Percentiles rank a stretch among this genome's conserved stretches.
Conservation (phyloP, 2,329 filamentous ascomycete species). For the Xylariales sp. region DNA sequence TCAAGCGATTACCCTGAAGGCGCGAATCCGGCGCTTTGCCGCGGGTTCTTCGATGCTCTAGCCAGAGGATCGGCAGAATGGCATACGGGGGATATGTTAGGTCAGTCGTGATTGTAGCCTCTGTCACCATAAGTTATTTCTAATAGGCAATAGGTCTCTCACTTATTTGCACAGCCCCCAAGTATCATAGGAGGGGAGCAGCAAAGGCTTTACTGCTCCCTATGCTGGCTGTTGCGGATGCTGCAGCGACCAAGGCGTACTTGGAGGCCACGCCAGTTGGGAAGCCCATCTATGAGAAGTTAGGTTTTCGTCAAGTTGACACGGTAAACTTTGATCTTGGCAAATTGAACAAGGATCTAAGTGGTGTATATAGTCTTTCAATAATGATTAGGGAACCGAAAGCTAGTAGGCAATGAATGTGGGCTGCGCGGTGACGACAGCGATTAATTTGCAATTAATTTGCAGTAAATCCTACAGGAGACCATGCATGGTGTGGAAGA, state of each 20-base stretch:
- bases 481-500: too few species aligned
- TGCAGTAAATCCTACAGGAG: too few species aligned
- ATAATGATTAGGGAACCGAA: slow-evolving; percentile 27
- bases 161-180: slow-evolving; percentile 29
- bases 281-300: slow-evolving; percentile 31
- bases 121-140: too few species aligned
- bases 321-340: slow-evolving; percentile 21
- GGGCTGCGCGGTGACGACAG: too few species aligned
- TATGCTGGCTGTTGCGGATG: slow-evolving; percentile 31
- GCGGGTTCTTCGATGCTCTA: slow-evolving; percentile 26
- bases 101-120: slow-evolving; percentile 24
- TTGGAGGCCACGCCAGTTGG: slow-evolving; percentile 34
- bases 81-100: slow-evolving; percentile 27
- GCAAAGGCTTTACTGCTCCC: slow-evolving; percentile 29
- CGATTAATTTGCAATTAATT: too few species aligned
- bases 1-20: too few species aligned
- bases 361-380: slow-evolving; percentile 15
- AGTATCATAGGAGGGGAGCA: slow-evolving; percentile 30
- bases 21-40: slow-evolving; percentile 22
- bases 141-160: slow-evolving; percentile 29
- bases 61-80: slow-evolving; percentile 23
- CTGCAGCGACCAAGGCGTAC: slow-evolving; percentile 26
- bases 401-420: not conserved
- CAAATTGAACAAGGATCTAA: slow-evolving; percentile 13
- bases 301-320: slow-evolving; percentile 32